These are phyloP conservation scores for Mrakia gelida DNA, from an alignment of 768 basidiomycete genomes.

Conservation along the genomic window DNA sequence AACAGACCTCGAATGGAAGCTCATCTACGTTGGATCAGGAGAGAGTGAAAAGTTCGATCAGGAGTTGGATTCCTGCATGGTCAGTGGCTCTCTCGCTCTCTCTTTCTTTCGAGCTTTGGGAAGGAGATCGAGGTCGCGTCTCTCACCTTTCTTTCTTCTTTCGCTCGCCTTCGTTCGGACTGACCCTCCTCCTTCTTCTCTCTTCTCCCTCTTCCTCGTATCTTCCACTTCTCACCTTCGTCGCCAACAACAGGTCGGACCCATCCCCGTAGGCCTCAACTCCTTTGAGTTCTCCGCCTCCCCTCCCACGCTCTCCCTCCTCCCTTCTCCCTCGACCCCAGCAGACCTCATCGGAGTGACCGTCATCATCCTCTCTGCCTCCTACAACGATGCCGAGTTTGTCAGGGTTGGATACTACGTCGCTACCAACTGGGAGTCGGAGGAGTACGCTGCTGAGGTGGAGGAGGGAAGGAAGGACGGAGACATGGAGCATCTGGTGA, in stretches of 20 bases:
- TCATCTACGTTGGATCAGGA: conserved; percentile 94
- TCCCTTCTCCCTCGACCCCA: conserved; percentile 72
- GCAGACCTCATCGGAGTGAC: conserved; percentile 79
- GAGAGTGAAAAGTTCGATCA: conserved; percentile 89
- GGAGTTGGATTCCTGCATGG: conserved; percentile 91
- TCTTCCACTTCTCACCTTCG: not conserved
- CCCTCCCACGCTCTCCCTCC: conserved; percentile 74
- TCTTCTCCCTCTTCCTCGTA: not conserved
- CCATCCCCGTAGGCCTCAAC: conserved; percentile 93
- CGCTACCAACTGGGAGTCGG: conserved; percentile 96
- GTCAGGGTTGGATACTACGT: conserved; percentile 99
- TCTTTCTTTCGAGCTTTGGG: not conserved
- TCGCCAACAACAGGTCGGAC: conserved; percentile 61
- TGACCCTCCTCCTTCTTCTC: not conserved
- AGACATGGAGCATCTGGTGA: conserved; percentile 69
- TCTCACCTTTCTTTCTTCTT: not conserved
- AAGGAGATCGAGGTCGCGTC: conserved; percentile 21
- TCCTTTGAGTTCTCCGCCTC: conserved; percentile 93
- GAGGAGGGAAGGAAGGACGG: conserved; percentile 68
- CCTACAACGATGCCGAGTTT: conserved; percentile 95
- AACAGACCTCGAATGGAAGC: conserved; percentile 95
- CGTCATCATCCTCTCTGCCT: conserved; percentile 92
- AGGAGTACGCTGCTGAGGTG: conserved; percentile 57
- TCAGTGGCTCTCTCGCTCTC: not conserved
- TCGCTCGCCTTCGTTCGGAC: not conserved